Conservation (phyloP, 768 basidiomycete genomes). For the Chalciporus piperatus region DNA sequence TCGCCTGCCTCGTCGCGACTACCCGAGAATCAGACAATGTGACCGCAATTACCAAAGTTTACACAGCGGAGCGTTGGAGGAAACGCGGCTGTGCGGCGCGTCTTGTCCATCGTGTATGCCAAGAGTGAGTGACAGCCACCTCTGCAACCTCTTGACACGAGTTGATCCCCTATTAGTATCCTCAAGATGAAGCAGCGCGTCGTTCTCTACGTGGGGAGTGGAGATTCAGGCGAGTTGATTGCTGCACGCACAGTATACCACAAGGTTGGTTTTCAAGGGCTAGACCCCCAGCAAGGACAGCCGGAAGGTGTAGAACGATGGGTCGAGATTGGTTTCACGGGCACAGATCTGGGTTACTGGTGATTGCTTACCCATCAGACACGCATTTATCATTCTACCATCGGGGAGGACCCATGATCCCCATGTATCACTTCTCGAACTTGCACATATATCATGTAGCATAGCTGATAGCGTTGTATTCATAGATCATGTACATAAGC, state of each 20-base stretch:
- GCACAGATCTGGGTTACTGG: slow-evolving; percentile 60
- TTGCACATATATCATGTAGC: background rate
- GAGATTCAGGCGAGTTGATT: slow-evolving; percentile 32
- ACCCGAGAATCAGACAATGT: slow-evolving; percentile 58
- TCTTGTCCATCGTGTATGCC: slow-evolving; percentile 56
- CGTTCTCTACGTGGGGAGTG: slow-evolving; percentile 68
- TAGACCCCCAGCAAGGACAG: slow-evolving; percentile 29
- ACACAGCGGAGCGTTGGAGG: slow-evolving; percentile 53
- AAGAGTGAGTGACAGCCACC: slow-evolving; percentile 39
- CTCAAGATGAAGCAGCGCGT: slow-evolving; percentile 44
- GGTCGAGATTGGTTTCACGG: slow-evolving; percentile 65
- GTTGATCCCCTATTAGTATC: slow-evolving; percentile 25
- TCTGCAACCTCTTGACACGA: background rate
- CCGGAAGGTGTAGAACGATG: slow-evolving; percentile 51
- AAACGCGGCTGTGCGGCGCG: slow-evolving; percentile 56
- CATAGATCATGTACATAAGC: slow-evolving; percentile 3
- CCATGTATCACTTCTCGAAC: background rate
- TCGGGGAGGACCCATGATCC: background rate
- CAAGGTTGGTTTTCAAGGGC: slow-evolving; percentile 64
- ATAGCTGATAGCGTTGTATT: background rate
- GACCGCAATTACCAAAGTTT: slow-evolving; percentile 72
- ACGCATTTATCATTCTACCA: no score
- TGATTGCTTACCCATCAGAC: slow-evolving; percentile 30
- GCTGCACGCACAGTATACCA: slow-evolving; percentile 59
- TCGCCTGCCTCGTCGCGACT: slow-evolving; percentile 66